Percentiles rank a stretch among this genome's conserved stretches.
Conservation (phyloP, 2,329 filamentous ascomycete species). For the Exophiala dermatitidis region DNA sequence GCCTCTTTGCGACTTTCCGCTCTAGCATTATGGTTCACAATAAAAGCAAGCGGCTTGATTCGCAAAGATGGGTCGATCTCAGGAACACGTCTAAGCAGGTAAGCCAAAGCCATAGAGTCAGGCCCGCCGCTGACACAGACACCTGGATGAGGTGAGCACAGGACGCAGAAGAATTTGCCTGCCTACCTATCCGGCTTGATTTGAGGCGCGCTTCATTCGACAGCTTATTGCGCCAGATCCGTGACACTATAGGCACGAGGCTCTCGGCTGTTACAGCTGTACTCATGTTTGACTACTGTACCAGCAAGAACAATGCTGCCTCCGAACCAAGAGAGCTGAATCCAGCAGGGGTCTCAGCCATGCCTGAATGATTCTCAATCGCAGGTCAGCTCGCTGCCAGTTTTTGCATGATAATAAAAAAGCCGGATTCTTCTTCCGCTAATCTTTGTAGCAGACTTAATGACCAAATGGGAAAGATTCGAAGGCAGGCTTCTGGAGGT, state of each 20-base stretch:
- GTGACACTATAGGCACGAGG: background rate
- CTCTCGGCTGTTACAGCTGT: background rate
- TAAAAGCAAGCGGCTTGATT: slow-evolving; percentile 45
- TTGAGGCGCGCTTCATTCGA: background rate
- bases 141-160: slow-evolving; percentile 1
- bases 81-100: slow-evolving; percentile 53
- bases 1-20: slow-evolving; percentile 50
- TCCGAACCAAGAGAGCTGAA: too few relatives aligned
- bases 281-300: background rate
- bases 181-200: slow-evolving; percentile 7
- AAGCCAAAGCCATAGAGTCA: slow-evolving; percentile 94
- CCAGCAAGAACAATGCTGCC: too few relatives aligned
- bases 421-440: too few relatives aligned
- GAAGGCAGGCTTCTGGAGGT: too few relatives aligned
- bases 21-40: slow-evolving; percentile 57
- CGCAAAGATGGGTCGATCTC: slow-evolving; percentile 21
- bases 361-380: too few relatives aligned
- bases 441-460: too few relatives aligned
- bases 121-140: slow-evolving; percentile 86
- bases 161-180: background rate
- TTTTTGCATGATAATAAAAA: too few relatives aligned
- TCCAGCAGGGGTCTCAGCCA: too few relatives aligned
- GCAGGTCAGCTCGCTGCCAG: too few relatives aligned
- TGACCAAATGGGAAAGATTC: too few relatives aligned
- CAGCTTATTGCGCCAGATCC: background rate